phyloP scores from a whole-genome alignment of 768 basidiomycete genomes.

The Dioszegia crocea region DNA sequence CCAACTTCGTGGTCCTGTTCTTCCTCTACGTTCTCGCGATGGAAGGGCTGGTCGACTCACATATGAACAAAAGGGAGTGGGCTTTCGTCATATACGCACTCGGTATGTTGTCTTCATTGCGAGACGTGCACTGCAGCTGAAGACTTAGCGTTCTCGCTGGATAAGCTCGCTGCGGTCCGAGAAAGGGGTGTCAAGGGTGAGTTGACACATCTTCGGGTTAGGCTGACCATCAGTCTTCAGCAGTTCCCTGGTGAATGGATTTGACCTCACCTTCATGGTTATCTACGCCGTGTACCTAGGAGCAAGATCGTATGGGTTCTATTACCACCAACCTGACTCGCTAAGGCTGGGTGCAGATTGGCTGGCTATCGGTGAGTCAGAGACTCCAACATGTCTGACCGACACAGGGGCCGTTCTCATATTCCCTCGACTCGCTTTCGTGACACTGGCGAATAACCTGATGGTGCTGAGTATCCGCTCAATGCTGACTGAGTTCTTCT shows the following conservation, averaged over 20 bases:
- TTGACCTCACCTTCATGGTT: conserved; percentile 85
- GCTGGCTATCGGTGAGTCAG: conserved; percentile 64
- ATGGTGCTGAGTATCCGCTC: conserved; percentile 61
- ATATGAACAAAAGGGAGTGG: conserved; percentile 64
- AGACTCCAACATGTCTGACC: not conserved
- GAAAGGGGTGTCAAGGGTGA: conserved; percentile 87
- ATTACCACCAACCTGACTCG: conserved; percentile 62
- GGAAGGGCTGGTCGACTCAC: conserved; percentile 63
- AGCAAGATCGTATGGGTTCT: conserved; percentile 76
- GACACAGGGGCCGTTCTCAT: conserved; percentile 65
- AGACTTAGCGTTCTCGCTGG: conserved; percentile 76
- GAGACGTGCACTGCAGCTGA: not conserved
- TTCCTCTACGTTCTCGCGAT: conserved; percentile 76
- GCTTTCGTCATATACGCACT: conserved; percentile 65
- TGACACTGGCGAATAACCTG: conserved; percentile 66
- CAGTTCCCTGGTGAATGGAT: conserved; percentile 62
- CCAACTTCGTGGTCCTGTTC: conserved; percentile 82
- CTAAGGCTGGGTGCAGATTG: conserved; percentile 70
- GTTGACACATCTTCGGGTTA: not conserved
- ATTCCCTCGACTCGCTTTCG: conserved; percentile 88
- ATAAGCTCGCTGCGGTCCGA: conserved; percentile 91
- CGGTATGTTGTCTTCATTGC: conserved; percentile 29
- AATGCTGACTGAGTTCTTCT: conserved; percentile 82
- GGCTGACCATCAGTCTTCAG: conserved; percentile 35
- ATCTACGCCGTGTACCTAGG: conserved; percentile 70